These are phyloP conservation scores for Halocafeteria seosinensis DNA, from an alignment of 108 stramenopile genomes.

Conservation along the genomic window DNA sequence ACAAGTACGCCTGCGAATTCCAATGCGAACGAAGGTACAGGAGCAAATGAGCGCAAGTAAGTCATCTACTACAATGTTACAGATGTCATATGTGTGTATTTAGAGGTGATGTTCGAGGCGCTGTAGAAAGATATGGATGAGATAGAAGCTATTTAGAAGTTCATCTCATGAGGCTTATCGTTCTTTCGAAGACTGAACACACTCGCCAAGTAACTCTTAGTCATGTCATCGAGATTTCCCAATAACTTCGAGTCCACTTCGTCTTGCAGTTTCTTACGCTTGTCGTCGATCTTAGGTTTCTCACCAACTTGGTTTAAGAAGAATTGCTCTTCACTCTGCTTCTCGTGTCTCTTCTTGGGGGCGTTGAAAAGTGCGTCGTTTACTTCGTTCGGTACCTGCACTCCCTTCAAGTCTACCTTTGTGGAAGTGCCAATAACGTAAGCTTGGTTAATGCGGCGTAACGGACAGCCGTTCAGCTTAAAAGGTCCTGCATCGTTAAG, in stretches of 20 bases:
- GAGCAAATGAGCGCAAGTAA: no score
- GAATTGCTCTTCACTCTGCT: neutral
- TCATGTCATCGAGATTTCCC: slow-evolving; percentile 40
- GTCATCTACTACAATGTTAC: no score
- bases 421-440: slow-evolving; percentile 96
- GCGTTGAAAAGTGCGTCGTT: slow-evolving; percentile 41
- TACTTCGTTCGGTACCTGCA: slow-evolving; percentile 57
- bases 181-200: slow-evolving; percentile 67
- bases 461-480: slow-evolving; percentile 92
- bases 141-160: slow-evolving; percentile 88
- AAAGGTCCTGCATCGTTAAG: slow-evolving; percentile 91
- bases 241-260: slow-evolving; percentile 66
- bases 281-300: slow-evolving; percentile 61
- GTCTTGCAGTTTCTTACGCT: slow-evolving; percentile 80
- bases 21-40: no score
- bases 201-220: slow-evolving; percentile 72
- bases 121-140: no score
- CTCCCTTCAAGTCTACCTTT: slow-evolving; percentile 67
- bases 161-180: slow-evolving; percentile 89
- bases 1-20: no score
- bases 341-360: slow-evolving; percentile 3
- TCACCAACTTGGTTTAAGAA: slow-evolving; percentile 27
- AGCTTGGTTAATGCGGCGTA: slow-evolving; percentile 91
- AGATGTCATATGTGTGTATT: no score
- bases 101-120: no score